Evolutionary conservation across 352 stramenopile genomes (phyloP).

Genomic region (Phytophthora citrophthora): DNA sequence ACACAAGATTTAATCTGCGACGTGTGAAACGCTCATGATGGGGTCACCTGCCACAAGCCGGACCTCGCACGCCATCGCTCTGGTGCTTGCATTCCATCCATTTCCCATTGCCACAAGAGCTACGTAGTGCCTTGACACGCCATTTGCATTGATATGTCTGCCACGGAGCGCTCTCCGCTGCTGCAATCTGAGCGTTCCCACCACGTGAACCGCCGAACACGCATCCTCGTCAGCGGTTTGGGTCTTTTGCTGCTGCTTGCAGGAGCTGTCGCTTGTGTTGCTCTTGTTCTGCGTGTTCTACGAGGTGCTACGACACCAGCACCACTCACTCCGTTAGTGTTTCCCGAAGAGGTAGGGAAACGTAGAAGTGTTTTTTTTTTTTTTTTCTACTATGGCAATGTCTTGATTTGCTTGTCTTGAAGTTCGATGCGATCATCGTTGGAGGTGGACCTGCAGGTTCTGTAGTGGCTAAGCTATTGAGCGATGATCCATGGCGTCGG

Average conservation of each 20-base stretch:
- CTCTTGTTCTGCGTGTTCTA: constrained; percentile 22
- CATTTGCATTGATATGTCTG: neutral
- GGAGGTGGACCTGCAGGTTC: constrained; percentile 65
- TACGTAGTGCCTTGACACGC: too few relatives aligned
- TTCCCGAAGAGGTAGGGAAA: constrained; percentile 32
- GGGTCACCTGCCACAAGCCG: too few relatives aligned
- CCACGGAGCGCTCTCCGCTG: constrained; percentile 26
- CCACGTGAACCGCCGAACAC: constrained; percentile 11
- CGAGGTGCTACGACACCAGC: neutral
- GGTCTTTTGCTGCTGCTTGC: constrained; percentile 23
- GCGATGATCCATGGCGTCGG: constrained; percentile 58
- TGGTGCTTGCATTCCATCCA: too few relatives aligned
- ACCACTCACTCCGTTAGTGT: constrained; percentile 21
- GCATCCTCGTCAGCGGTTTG: constrained; percentile 22
- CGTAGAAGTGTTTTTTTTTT: neutral
- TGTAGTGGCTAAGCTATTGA: constrained; percentile 58
- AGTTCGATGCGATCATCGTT: constrained; percentile 74
- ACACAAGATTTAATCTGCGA: too few relatives aligned
- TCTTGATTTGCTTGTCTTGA: neutral
- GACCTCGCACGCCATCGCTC: too few relatives aligned
- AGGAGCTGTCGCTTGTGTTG: constrained; percentile 17
- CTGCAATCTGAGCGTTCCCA: constrained; percentile 10
- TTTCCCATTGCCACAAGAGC: too few relatives aligned
- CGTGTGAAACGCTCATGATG: too few relatives aligned
- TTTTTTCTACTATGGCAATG: neutral